phyloP scores from a whole-genome alignment of 2,329 filamentous ascomycete genomes.

The Acrodontium crateriforme region DNA sequence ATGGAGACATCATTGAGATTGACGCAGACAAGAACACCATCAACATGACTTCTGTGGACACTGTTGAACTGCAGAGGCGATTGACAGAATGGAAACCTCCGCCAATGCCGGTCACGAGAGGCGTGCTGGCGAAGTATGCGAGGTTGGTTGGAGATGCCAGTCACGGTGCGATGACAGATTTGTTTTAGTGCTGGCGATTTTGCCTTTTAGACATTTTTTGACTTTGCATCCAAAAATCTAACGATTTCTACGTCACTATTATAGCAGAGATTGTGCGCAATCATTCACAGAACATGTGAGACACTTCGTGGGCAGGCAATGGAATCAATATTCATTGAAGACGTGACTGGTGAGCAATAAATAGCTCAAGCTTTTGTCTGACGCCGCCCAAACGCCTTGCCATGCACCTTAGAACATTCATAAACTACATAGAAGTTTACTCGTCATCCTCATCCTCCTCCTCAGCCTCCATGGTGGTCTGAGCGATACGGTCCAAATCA shows the following conservation, averaged over 20 bases:
- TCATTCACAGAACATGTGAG: too few species aligned
- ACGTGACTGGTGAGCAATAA: too few species aligned
- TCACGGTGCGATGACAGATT: slow-evolving; percentile 79
- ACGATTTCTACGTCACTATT: too few species aligned
- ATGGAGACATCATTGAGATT: slow-evolving; percentile 77
- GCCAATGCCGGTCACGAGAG: slow-evolving; percentile 59
- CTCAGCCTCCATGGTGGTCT: slow-evolving; percentile 38
- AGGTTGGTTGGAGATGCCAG: slow-evolving; percentile 78
- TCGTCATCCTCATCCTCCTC: slow-evolving; percentile 33
- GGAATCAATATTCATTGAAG: too few species aligned
- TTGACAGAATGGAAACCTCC: slow-evolving; percentile 57
- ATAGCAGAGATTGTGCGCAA: too few species aligned
- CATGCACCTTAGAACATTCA: too few species aligned
- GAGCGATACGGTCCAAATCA: slow-evolving; percentile 74
- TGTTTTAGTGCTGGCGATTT: slow-evolving; percentile 29
- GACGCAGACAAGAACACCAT: slow-evolving; percentile 64
- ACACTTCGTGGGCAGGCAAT: too few species aligned
- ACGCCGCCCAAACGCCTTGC: too few species aligned
- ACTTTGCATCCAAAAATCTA: too few species aligned
- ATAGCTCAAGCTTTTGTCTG: too few species aligned
- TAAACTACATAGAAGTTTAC: too few species aligned
- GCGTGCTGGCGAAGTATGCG: slow-evolving; percentile 82
- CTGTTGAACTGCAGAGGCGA: slow-evolving; percentile 55
- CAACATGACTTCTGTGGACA: slow-evolving; percentile 57
- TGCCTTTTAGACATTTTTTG: not conserved